phyloP scores from a whole-genome alignment of 1,284 basidiomycete species.

The Rhizopogon hawkerae region DNA sequence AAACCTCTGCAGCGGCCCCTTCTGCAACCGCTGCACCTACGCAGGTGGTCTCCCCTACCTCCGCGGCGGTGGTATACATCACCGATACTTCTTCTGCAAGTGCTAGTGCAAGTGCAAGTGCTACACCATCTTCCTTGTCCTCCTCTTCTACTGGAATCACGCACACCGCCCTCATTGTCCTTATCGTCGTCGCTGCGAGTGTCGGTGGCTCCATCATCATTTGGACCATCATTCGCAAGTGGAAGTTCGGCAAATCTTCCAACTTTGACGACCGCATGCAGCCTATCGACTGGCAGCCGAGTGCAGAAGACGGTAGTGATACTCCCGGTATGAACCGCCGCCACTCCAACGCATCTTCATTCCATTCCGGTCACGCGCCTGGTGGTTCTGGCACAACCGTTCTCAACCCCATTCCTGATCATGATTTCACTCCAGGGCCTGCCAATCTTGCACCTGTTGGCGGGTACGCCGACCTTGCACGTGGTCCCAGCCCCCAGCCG shows the following conservation, averaged over 20 bases:
- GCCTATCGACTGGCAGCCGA: conserved; percentile 77
- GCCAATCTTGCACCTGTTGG: conserved; percentile 53
- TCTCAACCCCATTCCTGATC: conserved; percentile 49
- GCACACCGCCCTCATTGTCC: conserved; percentile 59
- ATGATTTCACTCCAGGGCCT: conserved; percentile 75
- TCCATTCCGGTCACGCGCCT: conserved; percentile 51
- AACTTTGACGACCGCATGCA: conserved; percentile 76
- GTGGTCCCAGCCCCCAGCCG: conserved; percentile 52
- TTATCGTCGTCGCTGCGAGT: conserved; percentile 61
- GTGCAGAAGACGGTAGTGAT: conserved; percentile 37
- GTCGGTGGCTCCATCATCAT: conserved; percentile 61
- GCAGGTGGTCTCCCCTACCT: conserved; percentile 1
- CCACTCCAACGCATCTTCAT: conserved; percentile 56
- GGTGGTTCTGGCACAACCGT: conserved; percentile 25
- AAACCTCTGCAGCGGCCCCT: conserved; percentile 10
- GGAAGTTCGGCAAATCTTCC: conserved; percentile 76
- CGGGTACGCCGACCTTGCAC: conserved; percentile 71
- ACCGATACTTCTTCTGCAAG: conserved; percentile 11
- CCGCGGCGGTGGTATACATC: conserved; percentile 1
- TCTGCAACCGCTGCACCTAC: conserved; percentile 12
- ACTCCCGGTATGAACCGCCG: conserved; percentile 44
- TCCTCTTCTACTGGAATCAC: conserved; percentile 32
- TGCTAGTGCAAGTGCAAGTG: conserved; percentile 16
- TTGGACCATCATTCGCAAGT: conserved; percentile 87
- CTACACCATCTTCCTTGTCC: conserved; percentile 19